phyloP scores from a whole-genome alignment of 495 filamentous ascomycete species.

The Penicillium herquei region DNA sequence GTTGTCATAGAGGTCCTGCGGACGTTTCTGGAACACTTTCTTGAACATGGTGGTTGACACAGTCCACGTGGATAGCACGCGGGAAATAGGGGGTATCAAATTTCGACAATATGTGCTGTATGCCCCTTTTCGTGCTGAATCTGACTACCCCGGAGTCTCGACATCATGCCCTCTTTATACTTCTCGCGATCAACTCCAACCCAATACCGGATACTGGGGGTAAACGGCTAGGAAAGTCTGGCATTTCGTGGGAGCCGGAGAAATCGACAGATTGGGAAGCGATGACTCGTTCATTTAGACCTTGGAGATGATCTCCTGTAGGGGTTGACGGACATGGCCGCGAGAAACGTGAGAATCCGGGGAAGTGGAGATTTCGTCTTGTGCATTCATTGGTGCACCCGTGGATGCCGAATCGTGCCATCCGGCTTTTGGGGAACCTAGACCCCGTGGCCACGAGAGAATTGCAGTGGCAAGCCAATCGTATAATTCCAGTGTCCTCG shows the following conservation, averaged over 20 bases:
- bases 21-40: conserved; percentile 16
- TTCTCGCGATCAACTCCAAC: neutral
- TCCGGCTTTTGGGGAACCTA: conserved; percentile 7
- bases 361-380: conserved; percentile 17
- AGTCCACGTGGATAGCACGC: neutral
- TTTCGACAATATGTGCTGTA: neutral
- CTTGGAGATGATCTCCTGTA: neutral
- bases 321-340: conserved; percentile 8
- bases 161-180: neutral
- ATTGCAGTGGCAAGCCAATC: conserved; percentile 15
- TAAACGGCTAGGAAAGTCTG: neutral
- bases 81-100: neutral
- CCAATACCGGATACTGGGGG: neutral
- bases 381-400: conserved; percentile 3
- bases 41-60: conserved; percentile 15
- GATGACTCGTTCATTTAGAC: conserved; percentile 28
- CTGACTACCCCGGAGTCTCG: neutral
- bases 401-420: conserved; percentile 5
- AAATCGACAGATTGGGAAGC: conserved; percentile 8
- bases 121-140: neutral
- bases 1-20: conserved; percentile 14
- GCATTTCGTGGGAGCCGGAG: conserved; percentile 1
- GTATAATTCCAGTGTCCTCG: conserved; percentile 2
- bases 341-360: conserved; percentile 15
- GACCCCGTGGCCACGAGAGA: conserved; percentile 11